phyloP scores from a whole-genome alignment of 176 grass and related monocot species.

The Thalia dealbata region DNA sequence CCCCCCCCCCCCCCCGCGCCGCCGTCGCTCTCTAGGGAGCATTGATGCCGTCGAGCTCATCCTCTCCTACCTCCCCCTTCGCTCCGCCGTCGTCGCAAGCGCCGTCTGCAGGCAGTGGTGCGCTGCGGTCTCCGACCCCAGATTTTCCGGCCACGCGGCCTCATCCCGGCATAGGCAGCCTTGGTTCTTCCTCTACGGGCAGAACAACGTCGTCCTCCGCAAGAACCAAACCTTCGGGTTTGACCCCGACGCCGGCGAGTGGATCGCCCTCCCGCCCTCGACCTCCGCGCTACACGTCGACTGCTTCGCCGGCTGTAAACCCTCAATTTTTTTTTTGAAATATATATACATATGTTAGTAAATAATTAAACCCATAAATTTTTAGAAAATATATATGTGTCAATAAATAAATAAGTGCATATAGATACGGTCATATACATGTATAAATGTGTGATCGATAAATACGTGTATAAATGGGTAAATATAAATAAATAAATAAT shows the following conservation, averaged over 20 bases:
- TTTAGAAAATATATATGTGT: too few relatives aligned
- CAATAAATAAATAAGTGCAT: too few relatives aligned
- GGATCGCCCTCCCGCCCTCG: conserved; percentile 25
- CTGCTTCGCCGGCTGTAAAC: conserved; percentile 45
- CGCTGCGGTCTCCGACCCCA: conserved; percentile 12
- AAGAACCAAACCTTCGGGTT: conserved; percentile 32
- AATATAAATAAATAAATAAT: too few relatives aligned
- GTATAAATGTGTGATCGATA: too few relatives aligned
- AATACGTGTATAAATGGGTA: too few relatives aligned
- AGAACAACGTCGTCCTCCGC: conserved; percentile 33
- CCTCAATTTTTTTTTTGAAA: too few relatives aligned
- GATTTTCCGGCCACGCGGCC: conserved; percentile 1
- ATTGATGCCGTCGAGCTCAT: conserved; percentile 36
- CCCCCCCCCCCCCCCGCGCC: too few relatives aligned
- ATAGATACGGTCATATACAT: too few relatives aligned
- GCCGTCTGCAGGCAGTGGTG: conserved; percentile 39
- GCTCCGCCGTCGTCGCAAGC: conserved; percentile 27
- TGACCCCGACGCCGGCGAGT: conserved; percentile 27
- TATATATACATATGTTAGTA: too few relatives aligned
- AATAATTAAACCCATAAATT: too few relatives aligned
- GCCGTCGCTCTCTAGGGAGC: conserved; percentile 31
- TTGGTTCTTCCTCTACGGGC: conserved; percentile 43
- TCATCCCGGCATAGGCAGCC: conserved; percentile 8
- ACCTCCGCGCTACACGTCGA: conserved; percentile 17
- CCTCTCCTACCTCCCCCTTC: conserved; percentile 40